Conservation (phyloP, 2,329 filamentous ascomycete genomes). For the Sporothrix pallida region DNA sequence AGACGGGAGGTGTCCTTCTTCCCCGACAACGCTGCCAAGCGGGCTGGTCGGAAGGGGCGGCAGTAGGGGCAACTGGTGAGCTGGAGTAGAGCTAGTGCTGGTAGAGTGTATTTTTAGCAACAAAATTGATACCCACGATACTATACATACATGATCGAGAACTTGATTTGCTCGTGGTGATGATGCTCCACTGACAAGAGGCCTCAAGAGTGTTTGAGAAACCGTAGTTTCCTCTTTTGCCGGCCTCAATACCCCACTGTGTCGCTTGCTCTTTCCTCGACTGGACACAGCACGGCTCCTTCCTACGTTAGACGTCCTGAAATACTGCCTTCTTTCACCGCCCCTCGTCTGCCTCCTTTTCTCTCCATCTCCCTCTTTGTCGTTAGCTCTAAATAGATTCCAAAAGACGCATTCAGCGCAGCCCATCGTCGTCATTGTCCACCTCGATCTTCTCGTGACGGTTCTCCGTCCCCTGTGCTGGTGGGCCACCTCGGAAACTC, state of each 20-base stretch:
- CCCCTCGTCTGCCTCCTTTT: neutral
- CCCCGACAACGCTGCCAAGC: neutral
- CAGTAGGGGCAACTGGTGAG: neutral
- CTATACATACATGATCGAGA: neutral
- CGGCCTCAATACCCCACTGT: neutral
- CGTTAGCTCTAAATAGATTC: neutral
- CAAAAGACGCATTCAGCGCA: neutral
- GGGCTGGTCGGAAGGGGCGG: neutral
- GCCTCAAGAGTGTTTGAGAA: neutral
- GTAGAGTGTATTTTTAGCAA: neutral
- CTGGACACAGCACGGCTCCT: neutral
- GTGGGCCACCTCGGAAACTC: conserved; percentile 27
- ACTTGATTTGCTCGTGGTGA: neutral
- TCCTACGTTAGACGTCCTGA: neutral
- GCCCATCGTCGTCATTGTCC: neutral
- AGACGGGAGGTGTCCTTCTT: conserved; percentile 20
- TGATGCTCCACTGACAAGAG: neutral
- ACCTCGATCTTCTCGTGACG: neutral
- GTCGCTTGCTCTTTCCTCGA: neutral
- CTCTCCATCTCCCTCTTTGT: neutral
- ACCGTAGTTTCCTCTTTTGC: neutral
- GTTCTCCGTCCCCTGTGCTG: neutral
- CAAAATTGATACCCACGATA: neutral
- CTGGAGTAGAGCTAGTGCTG: neutral
- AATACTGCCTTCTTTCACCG: neutral